phyloP scores from a whole-genome alignment of 176 grass and related monocot genomes.

The Eremochloa ophiuroides region DNA sequence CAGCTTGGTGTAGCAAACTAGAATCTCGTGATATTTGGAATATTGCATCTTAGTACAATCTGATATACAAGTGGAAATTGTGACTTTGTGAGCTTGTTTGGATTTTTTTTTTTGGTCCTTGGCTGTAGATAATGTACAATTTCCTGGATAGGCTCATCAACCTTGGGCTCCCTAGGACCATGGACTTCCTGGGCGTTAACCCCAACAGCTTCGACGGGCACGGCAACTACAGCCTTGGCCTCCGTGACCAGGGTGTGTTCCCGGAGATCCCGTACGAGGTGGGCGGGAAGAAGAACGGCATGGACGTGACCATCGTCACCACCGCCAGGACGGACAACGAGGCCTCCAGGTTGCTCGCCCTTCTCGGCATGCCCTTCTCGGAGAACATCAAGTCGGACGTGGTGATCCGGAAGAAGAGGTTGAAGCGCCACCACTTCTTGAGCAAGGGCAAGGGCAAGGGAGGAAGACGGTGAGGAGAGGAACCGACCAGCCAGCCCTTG shows the following conservation, averaged over 20 bases:
- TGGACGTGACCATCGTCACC: constrained; percentile 84
- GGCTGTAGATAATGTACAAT: constrained; percentile 71
- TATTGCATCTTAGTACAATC: background rate
- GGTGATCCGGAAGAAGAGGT: constrained; percentile 59
- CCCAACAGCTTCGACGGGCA: constrained; percentile 79
- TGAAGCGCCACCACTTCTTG: constrained; percentile 68
- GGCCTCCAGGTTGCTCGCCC: constrained; percentile 49
- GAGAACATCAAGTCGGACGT: constrained; percentile 37
- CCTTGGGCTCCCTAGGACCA: constrained; percentile 75
- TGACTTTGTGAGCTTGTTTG: background rate
- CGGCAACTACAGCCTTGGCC: constrained; percentile 70
- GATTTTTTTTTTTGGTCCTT: background rate
- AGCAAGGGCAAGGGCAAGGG: constrained; percentile 36
- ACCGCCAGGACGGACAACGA: constrained; percentile 71
- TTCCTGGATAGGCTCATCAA: constrained; percentile 97
- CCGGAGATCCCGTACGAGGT: constrained; percentile 84
- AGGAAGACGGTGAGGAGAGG: constrained; percentile 24
- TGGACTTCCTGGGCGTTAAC: constrained; percentile 84
- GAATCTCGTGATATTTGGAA: background rate
- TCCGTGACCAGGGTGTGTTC: constrained; percentile 80
- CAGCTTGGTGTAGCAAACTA: background rate
- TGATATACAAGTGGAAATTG: background rate
- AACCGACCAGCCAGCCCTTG: background rate
- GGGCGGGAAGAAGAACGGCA: constrained; percentile 76
- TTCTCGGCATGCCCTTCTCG: constrained; percentile 84